Evolutionary conservation across 768 basidiomycete species (phyloP).

Genomic region (Pulveroboletus sp.): DNA sequence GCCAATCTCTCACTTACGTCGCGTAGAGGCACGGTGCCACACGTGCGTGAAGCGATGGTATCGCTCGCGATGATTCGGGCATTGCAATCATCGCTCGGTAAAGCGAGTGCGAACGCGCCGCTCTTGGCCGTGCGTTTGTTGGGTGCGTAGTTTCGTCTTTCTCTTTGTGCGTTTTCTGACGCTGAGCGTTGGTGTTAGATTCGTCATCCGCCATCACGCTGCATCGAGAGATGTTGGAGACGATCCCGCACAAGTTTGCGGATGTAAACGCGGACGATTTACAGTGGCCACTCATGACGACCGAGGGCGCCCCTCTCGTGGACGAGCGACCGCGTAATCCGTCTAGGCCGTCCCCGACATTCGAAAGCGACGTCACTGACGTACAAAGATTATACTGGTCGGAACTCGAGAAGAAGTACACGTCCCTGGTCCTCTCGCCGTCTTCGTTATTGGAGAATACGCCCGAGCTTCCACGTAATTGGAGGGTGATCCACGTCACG

Average conservation of each 20-base stretch:
- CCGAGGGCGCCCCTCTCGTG: constrained; percentile 41
- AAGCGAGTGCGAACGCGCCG: constrained; percentile 45
- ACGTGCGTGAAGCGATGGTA: constrained; percentile 70
- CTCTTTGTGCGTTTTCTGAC: neutral
- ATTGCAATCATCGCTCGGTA: constrained; percentile 79
- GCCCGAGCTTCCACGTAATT: constrained; percentile 59
- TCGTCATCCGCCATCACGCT: constrained; percentile 72
- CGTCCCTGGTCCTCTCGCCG: constrained; percentile 21
- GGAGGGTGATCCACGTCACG: constrained; percentile 82
- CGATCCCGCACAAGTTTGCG: constrained; percentile 67
- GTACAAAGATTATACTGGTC: constrained; percentile 58
- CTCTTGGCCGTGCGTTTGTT: constrained; percentile 60
- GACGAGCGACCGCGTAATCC: constrained; percentile 17
- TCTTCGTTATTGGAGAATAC: constrained; percentile 41
- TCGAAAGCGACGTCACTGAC: constrained; percentile 37
- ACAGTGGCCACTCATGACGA: constrained; percentile 61
- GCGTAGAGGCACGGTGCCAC: constrained; percentile 58
- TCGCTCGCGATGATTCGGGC: constrained; percentile 68
- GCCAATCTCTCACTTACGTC: constrained; percentile 54
- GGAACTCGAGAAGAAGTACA: constrained; percentile 50
- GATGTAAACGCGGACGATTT: constrained; percentile 54
- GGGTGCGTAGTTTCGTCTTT: constrained; percentile 36
- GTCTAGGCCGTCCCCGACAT: constrained; percentile 16
- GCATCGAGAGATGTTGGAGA: constrained; percentile 81
- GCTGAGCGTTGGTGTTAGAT: constrained; percentile 45